Evolutionary conservation across 345 rosid genomes (phyloP).

Genomic region (Garcia nutans): DNA sequence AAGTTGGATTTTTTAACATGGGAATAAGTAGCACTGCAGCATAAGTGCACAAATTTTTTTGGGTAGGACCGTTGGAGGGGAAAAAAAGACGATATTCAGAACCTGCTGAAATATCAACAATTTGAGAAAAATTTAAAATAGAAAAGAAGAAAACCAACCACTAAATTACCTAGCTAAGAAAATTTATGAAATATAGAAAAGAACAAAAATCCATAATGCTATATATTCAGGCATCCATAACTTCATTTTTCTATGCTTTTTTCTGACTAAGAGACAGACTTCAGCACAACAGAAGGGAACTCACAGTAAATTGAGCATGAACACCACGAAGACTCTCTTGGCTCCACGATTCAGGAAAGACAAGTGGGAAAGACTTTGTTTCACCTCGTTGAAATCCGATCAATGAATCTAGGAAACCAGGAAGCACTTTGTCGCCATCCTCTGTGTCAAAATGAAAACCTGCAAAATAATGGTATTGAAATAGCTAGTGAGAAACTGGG

Average conservation of each 20-base stretch:
- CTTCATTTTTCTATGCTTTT: not conserved
- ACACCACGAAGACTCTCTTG: conserved; percentile 85
- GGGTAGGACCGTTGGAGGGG: not conserved
- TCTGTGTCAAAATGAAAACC: conserved; percentile 92
- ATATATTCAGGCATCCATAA: conserved; percentile 3
- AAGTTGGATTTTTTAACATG: not conserved
- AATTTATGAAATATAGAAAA: not conserved
- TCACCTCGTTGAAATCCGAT: conserved; percentile 70
- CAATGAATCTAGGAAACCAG: conserved; percentile 79
- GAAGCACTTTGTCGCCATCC: conserved; percentile 70
- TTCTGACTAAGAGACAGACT: not conserved
- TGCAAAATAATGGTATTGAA: conserved; percentile 29
- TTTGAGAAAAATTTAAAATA: not conserved
- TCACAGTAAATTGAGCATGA: conserved; percentile 83
- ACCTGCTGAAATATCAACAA: not conserved
- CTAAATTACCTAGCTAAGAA: not conserved
- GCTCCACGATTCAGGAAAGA: conserved; percentile 85
- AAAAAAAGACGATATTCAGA: not conserved
- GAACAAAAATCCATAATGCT: not conserved
- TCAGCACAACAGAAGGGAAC: conserved; percentile 31
- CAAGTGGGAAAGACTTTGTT: conserved; percentile 73
- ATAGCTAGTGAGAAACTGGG: not conserved
- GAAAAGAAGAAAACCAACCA: not conserved
- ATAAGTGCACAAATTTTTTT: not conserved
- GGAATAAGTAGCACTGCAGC: not conserved